Evolutionary conservation across 106 monocot species (phyloP).

Genomic region (Agapanthus africanus): DNA sequence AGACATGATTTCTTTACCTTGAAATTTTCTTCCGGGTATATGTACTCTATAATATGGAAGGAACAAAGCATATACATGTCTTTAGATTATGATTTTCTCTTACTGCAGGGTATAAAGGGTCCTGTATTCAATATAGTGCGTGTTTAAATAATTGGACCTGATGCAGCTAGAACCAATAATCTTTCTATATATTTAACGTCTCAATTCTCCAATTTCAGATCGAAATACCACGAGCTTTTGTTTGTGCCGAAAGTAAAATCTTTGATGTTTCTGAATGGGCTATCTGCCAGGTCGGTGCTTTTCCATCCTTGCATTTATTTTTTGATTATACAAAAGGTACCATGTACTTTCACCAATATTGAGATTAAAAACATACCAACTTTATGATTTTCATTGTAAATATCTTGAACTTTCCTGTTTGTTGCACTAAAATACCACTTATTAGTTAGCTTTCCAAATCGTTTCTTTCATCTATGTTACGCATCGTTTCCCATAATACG

Average conservation of each 20-base stretch:
- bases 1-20: too few species aligned
- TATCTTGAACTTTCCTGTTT: too few species aligned
- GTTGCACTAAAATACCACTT: too few species aligned
- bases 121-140: neutral
- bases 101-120: neutral
- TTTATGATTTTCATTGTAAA: too few species aligned
- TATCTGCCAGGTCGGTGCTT: slow-evolving; percentile 66
- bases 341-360: too few species aligned
- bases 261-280: slow-evolving; percentile 99
- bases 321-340: too few species aligned
- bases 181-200: too few species aligned
- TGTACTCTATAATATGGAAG: neutral
- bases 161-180: neutral
- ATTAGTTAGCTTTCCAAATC: too few species aligned
- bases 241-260: slow-evolving; percentile 97
- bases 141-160: neutral
- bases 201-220: slow-evolving; percentile 25
- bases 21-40: too few species aligned
- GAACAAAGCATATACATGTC: neutral
- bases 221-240: slow-evolving; percentile 94
- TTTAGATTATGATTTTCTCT: neutral
- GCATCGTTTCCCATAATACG: too few species aligned
- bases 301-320: neutral
- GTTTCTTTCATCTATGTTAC: too few species aligned
- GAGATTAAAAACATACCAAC: too few species aligned